These are phyloP conservation scores for Amyloporia xantha DNA, from an alignment of 768 basidiomycete genomes.

Conservation along the genomic window DNA sequence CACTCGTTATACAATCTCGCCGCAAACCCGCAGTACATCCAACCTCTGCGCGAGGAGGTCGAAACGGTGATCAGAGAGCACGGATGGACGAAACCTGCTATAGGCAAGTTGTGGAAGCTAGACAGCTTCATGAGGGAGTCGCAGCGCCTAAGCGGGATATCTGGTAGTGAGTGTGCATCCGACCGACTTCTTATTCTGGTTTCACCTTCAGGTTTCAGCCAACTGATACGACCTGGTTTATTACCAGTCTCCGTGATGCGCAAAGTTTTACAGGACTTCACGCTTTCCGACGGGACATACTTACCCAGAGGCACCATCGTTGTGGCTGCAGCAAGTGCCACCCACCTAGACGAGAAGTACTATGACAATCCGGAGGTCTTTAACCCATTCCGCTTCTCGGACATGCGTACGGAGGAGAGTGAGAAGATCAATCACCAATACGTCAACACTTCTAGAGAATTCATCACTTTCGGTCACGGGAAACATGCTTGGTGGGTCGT, in stretches of 20 bases:
- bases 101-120: constrained; percentile 26
- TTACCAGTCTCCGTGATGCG: constrained; percentile 23
- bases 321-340: constrained; percentile 20
- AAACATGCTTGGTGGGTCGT: constrained; percentile 15
- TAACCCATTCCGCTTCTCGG: constrained; percentile 35
- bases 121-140: constrained; percentile 31
- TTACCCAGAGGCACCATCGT: constrained; percentile 34
- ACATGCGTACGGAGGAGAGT: constrained; percentile 19
- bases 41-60: constrained; percentile 26
- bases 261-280: constrained; percentile 31
- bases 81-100: constrained; percentile 23
- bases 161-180: constrained; percentile 17
- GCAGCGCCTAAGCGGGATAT: constrained; percentile 19
- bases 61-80: constrained; percentile 17
- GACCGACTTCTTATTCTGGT: not conserved
- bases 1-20: constrained; percentile 23
- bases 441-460: constrained; percentile 5
- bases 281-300: constrained; percentile 37
- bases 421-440: constrained; percentile 11
- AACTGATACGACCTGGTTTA: not conserved
- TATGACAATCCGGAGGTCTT: constrained; percentile 33
- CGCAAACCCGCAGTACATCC: constrained; percentile 19
- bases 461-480: constrained; percentile 12
- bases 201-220: constrained; percentile 17
- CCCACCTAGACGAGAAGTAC: constrained; percentile 26